Evolutionary conservation across 1,284 basidiomycete genomes (phyloP), one percentile per base, ranked within the genome.

Genomic region (Neonothopanus nambi): DNA sequence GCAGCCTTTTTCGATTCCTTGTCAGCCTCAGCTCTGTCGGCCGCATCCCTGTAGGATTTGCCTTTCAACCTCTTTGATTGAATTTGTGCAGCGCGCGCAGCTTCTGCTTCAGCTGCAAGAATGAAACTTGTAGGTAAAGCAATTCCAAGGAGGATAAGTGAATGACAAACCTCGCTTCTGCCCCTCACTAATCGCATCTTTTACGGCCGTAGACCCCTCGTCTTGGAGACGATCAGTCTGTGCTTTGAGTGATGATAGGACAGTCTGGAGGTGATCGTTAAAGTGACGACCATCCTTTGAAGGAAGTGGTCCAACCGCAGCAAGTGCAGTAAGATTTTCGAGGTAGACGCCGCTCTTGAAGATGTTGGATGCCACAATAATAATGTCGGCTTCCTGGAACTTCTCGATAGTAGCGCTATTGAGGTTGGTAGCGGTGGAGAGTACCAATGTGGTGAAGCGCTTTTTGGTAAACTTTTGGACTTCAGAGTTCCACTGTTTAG

Each of bases 401-500:
- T 88, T 79, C 59, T 89, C 78, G 59, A 98, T 82, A n/a, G 83
- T 91, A 20, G 84, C 72, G 9, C 75, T 70, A 64, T 95, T 93
- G 52, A 98, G 71, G 60, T 91, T 87, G 3, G 79, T 67, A 43
- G 88, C 86, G 2, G 84, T 88, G 17, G 85, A 82, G 51, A 97
- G 78, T 23, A 87, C 78, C 51, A 90, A 78, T 36, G 90, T 75
- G 38, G 84, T 84, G 70, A 90, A 85, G 18, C 46, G 40, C 18
- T 76, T 73, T 15, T 81, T 76, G 1, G 84, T 82, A 71, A 98
- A 98, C 67, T 95, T 95, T 61, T 76, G 70, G 40, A 92, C 85
- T 67, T 98, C 95, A 12, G 85, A 89, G 18, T 84, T 81, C 95
- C 95, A 98, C 66, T 98, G 95, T 46, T 85, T 82, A 33, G 87